These are phyloP conservation scores for Penicillium aurantiogriseum DNA, from an alignment of 2,329 filamentous ascomycete species.

Conservation along the genomic window DNA sequence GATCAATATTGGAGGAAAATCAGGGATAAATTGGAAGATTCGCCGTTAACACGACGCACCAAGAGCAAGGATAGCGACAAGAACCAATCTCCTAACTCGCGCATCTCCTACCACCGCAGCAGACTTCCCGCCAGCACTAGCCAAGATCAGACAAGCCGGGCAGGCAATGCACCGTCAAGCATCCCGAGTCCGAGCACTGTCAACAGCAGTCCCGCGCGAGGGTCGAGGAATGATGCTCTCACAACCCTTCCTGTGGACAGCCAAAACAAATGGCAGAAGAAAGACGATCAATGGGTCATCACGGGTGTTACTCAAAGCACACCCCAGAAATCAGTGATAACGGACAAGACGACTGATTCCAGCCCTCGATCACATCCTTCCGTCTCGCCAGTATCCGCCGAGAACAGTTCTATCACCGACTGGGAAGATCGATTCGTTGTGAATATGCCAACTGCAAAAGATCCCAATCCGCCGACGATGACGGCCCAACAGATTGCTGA, in stretches of 20 bases:
- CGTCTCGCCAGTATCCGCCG: constrained; percentile 32
- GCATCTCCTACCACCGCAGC: constrained; percentile 20
- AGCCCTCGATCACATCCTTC: constrained; percentile 30
- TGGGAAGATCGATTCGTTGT: constrained; percentile 46
- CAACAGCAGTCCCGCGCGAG: constrained; percentile 21
- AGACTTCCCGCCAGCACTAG: constrained; percentile 13
- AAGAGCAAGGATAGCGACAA: constrained; percentile 25
- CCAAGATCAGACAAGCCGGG: constrained; percentile 17
- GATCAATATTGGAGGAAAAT: constrained; percentile 32
- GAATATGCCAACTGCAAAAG: constrained; percentile 44
- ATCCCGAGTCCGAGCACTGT: constrained; percentile 38
- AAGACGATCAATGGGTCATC: constrained; percentile 38
- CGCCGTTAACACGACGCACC: constrained; percentile 13
- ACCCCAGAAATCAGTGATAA: constrained; percentile 18
- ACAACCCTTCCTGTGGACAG: constrained; percentile 4
- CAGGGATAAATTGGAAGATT: constrained; percentile 28
- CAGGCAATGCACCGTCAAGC: constrained; percentile 37
- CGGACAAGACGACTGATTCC: constrained; percentile 24
- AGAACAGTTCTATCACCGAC: constrained; percentile 33
- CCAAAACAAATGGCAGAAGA: constrained; percentile 33
- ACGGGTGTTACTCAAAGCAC: constrained; percentile 28
- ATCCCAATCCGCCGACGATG: constrained; percentile 43
- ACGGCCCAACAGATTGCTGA: constrained; percentile 39
- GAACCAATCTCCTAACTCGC: constrained; percentile 19
- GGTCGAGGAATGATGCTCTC: constrained; percentile 14